Conservation (phyloP, 805 yeast species). For the Zygosaccharomyces pseudorouxii region DNA sequence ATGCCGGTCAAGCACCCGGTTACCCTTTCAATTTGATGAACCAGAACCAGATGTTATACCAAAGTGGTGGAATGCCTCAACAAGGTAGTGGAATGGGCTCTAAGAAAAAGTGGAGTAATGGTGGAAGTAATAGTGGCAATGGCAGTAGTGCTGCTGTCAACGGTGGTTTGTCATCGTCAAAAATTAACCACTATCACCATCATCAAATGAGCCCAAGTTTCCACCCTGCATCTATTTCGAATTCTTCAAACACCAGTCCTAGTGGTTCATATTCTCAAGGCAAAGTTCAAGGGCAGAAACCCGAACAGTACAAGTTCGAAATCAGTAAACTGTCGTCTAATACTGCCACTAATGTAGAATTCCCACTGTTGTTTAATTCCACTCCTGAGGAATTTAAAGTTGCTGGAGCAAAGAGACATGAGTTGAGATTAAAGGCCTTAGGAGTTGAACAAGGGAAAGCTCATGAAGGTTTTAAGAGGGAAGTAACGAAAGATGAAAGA, state of each 20-base stretch:
- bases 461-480: not conserved
- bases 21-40: constrained; percentile 31
- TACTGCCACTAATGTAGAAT: constrained; percentile 10
- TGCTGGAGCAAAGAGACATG: constrained; percentile 26
- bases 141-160: constrained; percentile 7
- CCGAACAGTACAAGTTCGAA: constrained; percentile 28
- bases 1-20: constrained; percentile 27
- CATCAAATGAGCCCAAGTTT: constrained; percentile 15
- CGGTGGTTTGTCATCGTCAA: constrained; percentile 11
- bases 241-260: constrained; percentile 2
- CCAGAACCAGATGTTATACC: constrained; percentile 29
- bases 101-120: constrained; percentile 27
- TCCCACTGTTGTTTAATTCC: constrained; percentile 32
- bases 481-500: not conserved
- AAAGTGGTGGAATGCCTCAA: constrained; percentile 15
- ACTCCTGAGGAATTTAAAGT: constrained; percentile 32
- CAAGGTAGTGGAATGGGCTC: constrained; percentile 12
- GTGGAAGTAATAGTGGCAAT: constrained; percentile 3
- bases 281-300: constrained; percentile 8
- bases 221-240: constrained; percentile 10
- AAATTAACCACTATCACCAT: constrained; percentile 18
- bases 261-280: not conserved
- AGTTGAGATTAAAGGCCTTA: constrained; percentile 15
- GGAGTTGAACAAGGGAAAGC: not conserved
- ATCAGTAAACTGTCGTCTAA: constrained; percentile 19